Evolutionary conservation across 441 rosid genomes (phyloP).

Genomic region (Lepidium campestre): DNA sequence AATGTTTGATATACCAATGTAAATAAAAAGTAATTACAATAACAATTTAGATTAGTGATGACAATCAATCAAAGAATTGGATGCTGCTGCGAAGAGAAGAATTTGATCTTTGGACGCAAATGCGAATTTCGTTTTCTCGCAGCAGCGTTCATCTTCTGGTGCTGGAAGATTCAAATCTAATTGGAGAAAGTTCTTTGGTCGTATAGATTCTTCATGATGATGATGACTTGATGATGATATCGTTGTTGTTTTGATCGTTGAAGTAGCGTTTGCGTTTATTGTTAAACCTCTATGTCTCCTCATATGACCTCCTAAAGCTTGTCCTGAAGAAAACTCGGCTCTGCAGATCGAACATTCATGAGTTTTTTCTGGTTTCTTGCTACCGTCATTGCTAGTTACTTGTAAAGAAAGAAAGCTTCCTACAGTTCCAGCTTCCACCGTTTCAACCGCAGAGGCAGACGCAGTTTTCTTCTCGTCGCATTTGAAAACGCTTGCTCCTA

Average conservation of each 20-base stretch:
- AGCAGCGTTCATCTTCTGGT: constrained; percentile 54
- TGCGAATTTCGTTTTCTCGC: constrained; percentile 32
- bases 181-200: constrained; percentile 26
- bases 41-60: constrained; percentile 44
- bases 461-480: constrained; percentile 17
- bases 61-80: constrained; percentile 68
- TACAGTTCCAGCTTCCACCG: constrained; percentile 7
- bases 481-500: constrained; percentile 5
- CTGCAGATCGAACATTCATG: constrained; percentile 64
- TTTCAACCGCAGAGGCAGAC: background rate
- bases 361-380: constrained; percentile 32
- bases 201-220: constrained; percentile 16
- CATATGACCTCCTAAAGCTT: constrained; percentile 73
- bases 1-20: constrained; percentile 4
- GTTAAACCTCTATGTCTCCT: constrained; percentile 47
- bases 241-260: background rate
- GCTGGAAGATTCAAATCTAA: constrained; percentile 94
- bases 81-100: constrained; percentile 29
- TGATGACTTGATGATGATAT: constrained; percentile 7
- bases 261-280: constrained; percentile 9
- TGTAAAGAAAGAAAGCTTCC: constrained; percentile 53
- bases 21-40: constrained; percentile 18
- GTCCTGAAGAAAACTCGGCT: constrained; percentile 59
- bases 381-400: constrained; percentile 24
- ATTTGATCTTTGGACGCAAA: constrained; percentile 35